Conservation (phyloP, 257 asterid species). For the Eustoma russellianum region DNA sequence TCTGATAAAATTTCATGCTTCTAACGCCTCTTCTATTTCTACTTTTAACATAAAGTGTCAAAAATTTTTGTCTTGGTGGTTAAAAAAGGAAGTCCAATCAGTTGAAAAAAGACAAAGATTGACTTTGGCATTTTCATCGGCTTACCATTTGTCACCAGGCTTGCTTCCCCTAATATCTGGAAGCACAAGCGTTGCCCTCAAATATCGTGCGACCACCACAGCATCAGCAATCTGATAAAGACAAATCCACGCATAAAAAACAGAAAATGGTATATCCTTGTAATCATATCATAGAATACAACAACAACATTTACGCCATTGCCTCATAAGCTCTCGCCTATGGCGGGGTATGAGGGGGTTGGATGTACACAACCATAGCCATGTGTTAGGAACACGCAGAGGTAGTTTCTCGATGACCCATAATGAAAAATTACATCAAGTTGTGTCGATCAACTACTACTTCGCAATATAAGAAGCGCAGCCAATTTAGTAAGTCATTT, state of each 20-base stretch:
- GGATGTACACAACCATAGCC: too few species aligned
- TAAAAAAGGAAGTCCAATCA: neutral
- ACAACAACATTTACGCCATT: neutral
- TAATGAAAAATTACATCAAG: too few species aligned
- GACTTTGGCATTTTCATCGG: neutral
- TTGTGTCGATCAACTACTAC: too few species aligned
- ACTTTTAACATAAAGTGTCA: neutral
- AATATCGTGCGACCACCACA: slow-evolving; percentile 81
- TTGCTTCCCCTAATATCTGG: slow-evolving; percentile 89
- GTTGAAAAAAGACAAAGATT: neutral
- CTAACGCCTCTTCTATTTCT: neutral
- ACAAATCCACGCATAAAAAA: slow-evolving; percentile 6
- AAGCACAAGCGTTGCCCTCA: slow-evolving; percentile 80
- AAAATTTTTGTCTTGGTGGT: neutral
- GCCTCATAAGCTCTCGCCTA: too few species aligned
- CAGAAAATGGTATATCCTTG: neutral
- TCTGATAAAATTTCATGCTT: too few species aligned
- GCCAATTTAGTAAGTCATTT: too few species aligned
- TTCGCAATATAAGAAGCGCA: too few species aligned
- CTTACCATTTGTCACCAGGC: slow-evolving; percentile 77
- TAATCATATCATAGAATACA: neutral
- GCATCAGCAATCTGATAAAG: slow-evolving; percentile 80
- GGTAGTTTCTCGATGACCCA: too few species aligned
- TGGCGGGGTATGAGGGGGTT: too few species aligned
- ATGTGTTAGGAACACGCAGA: too few species aligned